These are phyloP conservation scores for Salpingoeca rosetta DNA, from an alignment of 78 protist species.

Conservation along the genomic window DNA sequence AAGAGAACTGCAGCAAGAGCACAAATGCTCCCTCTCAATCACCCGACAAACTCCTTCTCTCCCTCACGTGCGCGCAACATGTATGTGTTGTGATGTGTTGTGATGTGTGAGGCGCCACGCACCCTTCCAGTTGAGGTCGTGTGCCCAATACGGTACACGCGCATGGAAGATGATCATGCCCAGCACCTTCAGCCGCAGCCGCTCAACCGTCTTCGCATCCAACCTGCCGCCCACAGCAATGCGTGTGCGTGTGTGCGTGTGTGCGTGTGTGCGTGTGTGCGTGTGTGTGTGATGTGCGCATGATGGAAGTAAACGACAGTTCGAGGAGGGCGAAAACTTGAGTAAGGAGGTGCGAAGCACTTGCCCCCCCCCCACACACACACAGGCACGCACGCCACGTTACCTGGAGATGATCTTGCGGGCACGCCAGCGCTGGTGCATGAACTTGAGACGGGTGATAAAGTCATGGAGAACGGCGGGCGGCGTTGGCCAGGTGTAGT, in stretches of 20 bases:
- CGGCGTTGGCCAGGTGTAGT: neutral
- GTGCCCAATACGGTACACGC: neutral
- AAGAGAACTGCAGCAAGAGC: no score
- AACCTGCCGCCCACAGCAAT: neutral
- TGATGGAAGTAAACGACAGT: neutral
- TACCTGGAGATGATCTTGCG: neutral
- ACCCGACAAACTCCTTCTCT: no score
- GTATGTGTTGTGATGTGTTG: no score
- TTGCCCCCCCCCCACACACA: neutral
- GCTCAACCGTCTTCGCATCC: neutral
- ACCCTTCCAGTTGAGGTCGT: neutral
- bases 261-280: no score
- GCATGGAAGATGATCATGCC: neutral
- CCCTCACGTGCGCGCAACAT: neutral
- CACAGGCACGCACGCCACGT: neutral
- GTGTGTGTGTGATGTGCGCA: neutral
- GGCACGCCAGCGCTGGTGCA: slow-evolving; percentile 9
- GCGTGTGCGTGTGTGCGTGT: no score
- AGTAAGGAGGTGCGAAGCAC: neutral
- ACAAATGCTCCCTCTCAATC: no score
- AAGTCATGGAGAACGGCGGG: neutral
- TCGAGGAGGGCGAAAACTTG: neutral
- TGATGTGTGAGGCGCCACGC: no score
- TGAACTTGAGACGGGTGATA: neutral
- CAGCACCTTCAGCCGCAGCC: neutral